Percentiles rank a stretch among this genome's conserved stretches.
These are phyloP conservation scores for Piloderma croceum DNA, from an alignment of 768 basidiomycete genomes.

Conservation along the genomic window DNA sequence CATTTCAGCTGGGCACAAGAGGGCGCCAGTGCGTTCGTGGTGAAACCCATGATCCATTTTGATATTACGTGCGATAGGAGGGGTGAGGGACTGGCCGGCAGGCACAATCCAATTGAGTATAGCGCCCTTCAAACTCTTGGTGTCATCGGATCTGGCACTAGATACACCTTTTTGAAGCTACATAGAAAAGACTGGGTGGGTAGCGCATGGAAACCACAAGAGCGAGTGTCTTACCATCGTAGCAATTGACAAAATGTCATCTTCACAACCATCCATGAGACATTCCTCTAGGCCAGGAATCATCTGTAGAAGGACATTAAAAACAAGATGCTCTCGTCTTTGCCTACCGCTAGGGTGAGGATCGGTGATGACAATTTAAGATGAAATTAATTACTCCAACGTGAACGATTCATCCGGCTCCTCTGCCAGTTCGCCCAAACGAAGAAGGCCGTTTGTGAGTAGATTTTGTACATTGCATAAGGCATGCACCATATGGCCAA, in stretches of 20 bases:
- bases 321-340: too few relatives aligned
- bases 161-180: background rate
- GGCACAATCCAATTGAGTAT: background rate
- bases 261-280: background rate
- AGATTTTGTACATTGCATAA: conserved; percentile 16
- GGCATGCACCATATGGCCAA: conserved; percentile 14
- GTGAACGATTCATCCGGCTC: conserved; percentile 12
- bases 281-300: background rate
- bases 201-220: background rate
- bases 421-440: conserved; percentile 8
- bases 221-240: background rate
- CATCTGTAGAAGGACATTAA: background rate
- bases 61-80: background rate
- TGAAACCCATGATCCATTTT: background rate
- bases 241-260: background rate
- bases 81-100: background rate
- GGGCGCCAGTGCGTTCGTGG: background rate
- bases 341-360: too few relatives aligned
- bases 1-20: background rate
- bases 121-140: background rate
- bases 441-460: conserved; percentile 10
- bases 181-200: background rate
- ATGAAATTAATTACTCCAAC: too few relatives aligned
- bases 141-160: background rate
- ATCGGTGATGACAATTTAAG: too few relatives aligned